Conservation (phyloP, 805 yeast species). For the Ogataea minuta region DNA sequence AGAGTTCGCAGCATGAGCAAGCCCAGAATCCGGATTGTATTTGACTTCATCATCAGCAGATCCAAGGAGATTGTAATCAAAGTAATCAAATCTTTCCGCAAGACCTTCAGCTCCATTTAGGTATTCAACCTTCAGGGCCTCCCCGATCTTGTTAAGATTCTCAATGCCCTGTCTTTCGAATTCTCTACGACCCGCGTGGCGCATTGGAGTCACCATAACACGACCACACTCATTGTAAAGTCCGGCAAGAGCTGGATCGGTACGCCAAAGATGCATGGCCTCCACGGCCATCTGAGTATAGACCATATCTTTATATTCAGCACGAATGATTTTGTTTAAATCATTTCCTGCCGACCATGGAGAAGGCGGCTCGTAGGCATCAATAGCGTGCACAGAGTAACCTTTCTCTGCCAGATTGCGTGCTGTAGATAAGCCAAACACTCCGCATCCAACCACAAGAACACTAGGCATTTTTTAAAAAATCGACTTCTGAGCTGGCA, state of each 20-base stretch:
- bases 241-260: slow-evolving; percentile 34
- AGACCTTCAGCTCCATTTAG: no score
- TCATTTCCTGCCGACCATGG: slow-evolving; percentile 82
- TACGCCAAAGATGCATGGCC: slow-evolving; percentile 41
- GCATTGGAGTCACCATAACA: slow-evolving; percentile 35
- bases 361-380: slow-evolving; percentile 50
- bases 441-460: slow-evolving; percentile 57
- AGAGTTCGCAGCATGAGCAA: slow-evolving; percentile 41
- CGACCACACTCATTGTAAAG: slow-evolving; percentile 42
- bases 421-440: slow-evolving; percentile 57
- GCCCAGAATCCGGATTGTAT: slow-evolving; percentile 41
- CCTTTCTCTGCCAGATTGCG: slow-evolving; percentile 40
- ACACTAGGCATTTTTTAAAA: slow-evolving; percentile 19
- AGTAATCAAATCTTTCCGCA: no score
- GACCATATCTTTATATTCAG: slow-evolving; percentile 44
- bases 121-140: slow-evolving; percentile 12
- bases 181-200: slow-evolving; percentile 32
- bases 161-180: slow-evolving; percentile 39
- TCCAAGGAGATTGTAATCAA: no score
- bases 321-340: slow-evolving; percentile 47
- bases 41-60: slow-evolving; percentile 10
- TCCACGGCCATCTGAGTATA: slow-evolving; percentile 45
- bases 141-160: slow-evolving; percentile 30
- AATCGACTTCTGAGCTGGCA: no score
- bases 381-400: slow-evolving; percentile 38